Evolutionary conservation across 176 grass and related monocot genomes (phyloP).

Genomic region (Raddia guianensis): DNA sequence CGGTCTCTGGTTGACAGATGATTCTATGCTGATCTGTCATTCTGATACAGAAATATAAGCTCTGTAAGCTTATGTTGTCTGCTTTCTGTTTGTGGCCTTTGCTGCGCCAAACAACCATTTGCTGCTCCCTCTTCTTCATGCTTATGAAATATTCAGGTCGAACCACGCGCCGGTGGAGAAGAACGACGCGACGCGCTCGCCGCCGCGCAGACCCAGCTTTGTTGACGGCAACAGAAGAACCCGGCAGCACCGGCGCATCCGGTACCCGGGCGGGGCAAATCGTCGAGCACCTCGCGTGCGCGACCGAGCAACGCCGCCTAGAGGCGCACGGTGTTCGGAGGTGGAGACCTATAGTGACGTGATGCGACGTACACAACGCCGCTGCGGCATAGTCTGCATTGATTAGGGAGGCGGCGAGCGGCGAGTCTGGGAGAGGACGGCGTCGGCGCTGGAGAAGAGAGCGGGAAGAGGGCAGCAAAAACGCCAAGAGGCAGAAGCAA

Average conservation of each 20-base stretch:
- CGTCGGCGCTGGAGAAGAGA: neutral
- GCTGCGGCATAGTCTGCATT: neutral
- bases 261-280: slow-evolving; percentile 14
- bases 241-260: slow-evolving; percentile 45
- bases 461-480: neutral
- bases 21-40: slow-evolving; percentile 51
- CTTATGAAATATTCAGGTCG: slow-evolving; percentile 45
- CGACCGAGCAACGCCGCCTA: neutral
- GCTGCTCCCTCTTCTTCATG: slow-evolving; percentile 46
- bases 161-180: slow-evolving; percentile 43
- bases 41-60: slow-evolving; percentile 51
- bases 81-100: slow-evolving; percentile 45
- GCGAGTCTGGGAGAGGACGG: neutral
- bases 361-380: neutral
- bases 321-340: neutral
- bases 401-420: neutral
- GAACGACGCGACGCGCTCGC: neutral
- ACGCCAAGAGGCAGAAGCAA: neutral
- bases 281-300: slow-evolving; percentile 43
- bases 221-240: neutral
- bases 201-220: neutral
- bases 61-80: slow-evolving; percentile 44
- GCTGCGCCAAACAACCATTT: slow-evolving; percentile 49
- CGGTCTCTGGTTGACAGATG: slow-evolving; percentile 51
- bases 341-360: neutral